Base-by-base conservation (phyloP, 2,329 filamentous ascomycete species). In the Epichloe festucae region DNA sequence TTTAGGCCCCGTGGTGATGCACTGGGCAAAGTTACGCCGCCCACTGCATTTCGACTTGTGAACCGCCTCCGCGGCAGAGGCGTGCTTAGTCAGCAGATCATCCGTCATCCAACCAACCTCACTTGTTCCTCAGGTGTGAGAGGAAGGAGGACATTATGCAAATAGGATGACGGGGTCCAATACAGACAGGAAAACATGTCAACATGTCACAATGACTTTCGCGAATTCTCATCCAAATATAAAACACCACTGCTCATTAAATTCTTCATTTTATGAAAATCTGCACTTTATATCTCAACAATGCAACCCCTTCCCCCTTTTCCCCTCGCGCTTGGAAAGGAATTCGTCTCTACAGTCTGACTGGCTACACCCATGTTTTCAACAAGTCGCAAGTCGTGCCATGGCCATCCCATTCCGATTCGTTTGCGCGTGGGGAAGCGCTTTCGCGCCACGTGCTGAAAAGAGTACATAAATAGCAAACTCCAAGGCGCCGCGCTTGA, bases 401-500 rank as follows among this genome's bases (percentile, higher is more conserved):
- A 44, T 53, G 53, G 60, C 56, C 60, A 58, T 66, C 65, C 65
- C 64, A 62, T 65, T 59, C 55, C 54, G 55, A 57, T 65, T 58
- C 58, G 62, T 63, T 58, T 59, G 17, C 63, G 60, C 65, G 67
- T 70, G 66, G 67, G 69, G 67, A 71, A 71, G 67, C 67, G 63
- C 68, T 73, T 75, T 75, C 73, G 65, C 70, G 68, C 71, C 72
- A 72, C 72, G 68, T 66, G 69, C 67, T 46, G 43, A 67, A 65
- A 66, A 67, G 66, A 63, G 63, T 60, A 67, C 17, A 17, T 58
- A 57, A 52, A 55, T 27, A 27, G 59, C 34, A 59, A 60, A 65
- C 63, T 65, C 71, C 71, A 69, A 65, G 73, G 77, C 75, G 69
- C 76, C 76, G 70, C 69, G 75, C 75, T 78, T 46, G 67, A 69